Conservation (phyloP, 2,329 filamentous ascomycete genomes). For the Chalaropsis thielavioides region DNA sequence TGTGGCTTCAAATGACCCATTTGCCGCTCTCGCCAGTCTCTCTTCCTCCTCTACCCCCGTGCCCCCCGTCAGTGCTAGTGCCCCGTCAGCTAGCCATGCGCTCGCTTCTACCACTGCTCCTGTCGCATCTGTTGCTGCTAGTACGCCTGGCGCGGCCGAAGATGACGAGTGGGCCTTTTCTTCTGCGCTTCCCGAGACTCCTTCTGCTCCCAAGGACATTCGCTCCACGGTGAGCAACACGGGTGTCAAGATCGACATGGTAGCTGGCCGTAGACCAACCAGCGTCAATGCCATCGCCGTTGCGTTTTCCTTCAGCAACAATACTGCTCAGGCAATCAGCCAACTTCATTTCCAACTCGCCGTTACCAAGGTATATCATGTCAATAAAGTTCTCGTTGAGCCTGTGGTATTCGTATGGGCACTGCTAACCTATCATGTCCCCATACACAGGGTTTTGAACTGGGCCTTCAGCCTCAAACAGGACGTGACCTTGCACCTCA, state of each 20-base stretch:
- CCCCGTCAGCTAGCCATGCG: not conserved
- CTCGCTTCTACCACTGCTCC: conserved; percentile 22
- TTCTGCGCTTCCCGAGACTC: conserved; percentile 58
- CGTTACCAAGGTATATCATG: conserved; percentile 63
- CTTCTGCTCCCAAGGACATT: conserved; percentile 43
- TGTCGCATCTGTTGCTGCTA: conserved; percentile 22
- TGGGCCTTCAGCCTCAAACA: conserved; percentile 74
- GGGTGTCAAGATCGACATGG: conserved; percentile 56
- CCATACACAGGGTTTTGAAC: conserved; percentile 51
- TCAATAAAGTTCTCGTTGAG: not conserved
- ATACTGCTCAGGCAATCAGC: conserved; percentile 51
- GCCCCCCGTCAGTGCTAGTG: conserved; percentile 17
- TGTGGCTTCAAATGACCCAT: conserved; percentile 31
- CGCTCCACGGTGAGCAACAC: conserved; percentile 55
- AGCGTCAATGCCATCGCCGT: conserved; percentile 49
- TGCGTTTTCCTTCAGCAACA: conserved; percentile 72
- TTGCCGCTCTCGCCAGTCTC: conserved; percentile 33
- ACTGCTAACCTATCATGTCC: conserved; percentile 1
- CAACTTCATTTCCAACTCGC: conserved; percentile 85
- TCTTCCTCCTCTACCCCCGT: conserved; percentile 20
- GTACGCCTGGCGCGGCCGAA: conserved; percentile 30
- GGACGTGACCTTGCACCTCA: conserved; percentile 62
- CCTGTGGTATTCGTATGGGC: conserved; percentile 13
- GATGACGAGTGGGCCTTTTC: conserved; percentile 94
- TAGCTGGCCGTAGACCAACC: conserved; percentile 45